Evolutionary conservation across 2,329 filamentous ascomycete species (phyloP), one percentile per base, ranked within the genome.

Genomic region (Colletotrichum chrysophilum): DNA sequence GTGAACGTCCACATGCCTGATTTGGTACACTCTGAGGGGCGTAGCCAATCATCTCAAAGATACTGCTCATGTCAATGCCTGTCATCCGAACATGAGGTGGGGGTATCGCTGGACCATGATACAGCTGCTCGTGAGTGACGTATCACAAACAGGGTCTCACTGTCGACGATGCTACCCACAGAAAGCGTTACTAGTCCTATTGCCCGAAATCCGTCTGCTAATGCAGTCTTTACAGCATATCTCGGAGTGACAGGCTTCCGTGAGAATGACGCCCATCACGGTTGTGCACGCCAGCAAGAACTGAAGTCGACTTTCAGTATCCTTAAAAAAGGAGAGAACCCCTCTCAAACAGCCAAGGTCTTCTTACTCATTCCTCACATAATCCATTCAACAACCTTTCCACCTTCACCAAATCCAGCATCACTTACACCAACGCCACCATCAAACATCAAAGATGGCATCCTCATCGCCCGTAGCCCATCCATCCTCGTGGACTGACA

Each of bases 201-300:
- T 28, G 55, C 26, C 55, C 55, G 24, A 58, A 58, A 28, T 58
- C 55, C 55, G 55, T 28, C 55, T 58, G 7, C 3, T 10, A 13
- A 28, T 58, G 13, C 21, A 26, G 26, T 0, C 0, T 28, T 18
- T 2, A 0, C 55, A 28, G 21, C 21, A 28, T 28, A 58, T 18
- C 55, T 28, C 55, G 55, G 55, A 58, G 16, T 18, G 14, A 26
- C 3, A 58, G 24, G 26, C 55, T 58, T 7, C 55, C 55, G 55
- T 58, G 55, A 21, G 8, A 21, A 18, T 28, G 55, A 58, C 2
- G 24, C 0, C 26, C 24, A 58, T 21, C 6, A 6, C 2, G 13
- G 4, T 26, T 58, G n/a, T 58, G 55, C 55, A 26, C 24, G 14
- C 7, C 26, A 58, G 13, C 26, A 3, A 0, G 18, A 58, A 6